Evolutionary conservation across 257 asterid species (phyloP).

Genomic region (Vinca minor): DNA sequence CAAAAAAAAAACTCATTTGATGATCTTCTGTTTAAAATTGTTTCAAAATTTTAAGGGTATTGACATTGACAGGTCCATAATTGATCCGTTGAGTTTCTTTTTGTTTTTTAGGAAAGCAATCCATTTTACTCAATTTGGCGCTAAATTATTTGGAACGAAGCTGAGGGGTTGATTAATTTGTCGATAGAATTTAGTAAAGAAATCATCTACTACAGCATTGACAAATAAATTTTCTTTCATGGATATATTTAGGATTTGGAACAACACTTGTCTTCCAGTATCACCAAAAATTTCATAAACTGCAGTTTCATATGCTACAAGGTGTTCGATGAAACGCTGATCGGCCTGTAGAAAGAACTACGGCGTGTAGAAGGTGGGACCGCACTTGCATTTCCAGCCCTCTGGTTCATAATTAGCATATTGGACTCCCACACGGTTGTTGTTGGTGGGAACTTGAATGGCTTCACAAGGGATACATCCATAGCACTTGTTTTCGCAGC

Average conservation of each 20-base stretch:
- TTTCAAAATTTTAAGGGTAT: no score
- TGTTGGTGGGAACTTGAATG: constrained; percentile 55
- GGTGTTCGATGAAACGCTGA: neutral
- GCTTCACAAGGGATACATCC: constrained; percentile 89
- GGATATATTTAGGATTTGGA: neutral
- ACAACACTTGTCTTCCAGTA: neutral
- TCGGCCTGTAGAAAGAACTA: constrained; percentile 4
- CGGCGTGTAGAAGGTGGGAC: constrained; percentile 60
- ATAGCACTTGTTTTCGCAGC: constrained; percentile 69
- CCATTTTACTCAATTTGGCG: no score
- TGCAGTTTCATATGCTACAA: neutral
- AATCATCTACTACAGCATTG: no score
- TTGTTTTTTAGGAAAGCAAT: no score
- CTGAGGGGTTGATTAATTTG: no score
- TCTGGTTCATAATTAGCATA: constrained; percentile 90
- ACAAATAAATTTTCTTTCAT: no score
- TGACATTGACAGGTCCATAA: no score
- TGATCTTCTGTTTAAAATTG: no score
- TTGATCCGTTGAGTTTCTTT: no score
- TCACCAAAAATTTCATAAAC: neutral
- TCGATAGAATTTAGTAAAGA: neutral
- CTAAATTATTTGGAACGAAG: no score
- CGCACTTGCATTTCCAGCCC: constrained; percentile 98
- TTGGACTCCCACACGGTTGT: constrained; percentile 21
- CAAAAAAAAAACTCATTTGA: no score